Base-by-base conservation (phyloP, 1,284 basidiomycete species). In the Ganoderma lingzhi region DNA sequence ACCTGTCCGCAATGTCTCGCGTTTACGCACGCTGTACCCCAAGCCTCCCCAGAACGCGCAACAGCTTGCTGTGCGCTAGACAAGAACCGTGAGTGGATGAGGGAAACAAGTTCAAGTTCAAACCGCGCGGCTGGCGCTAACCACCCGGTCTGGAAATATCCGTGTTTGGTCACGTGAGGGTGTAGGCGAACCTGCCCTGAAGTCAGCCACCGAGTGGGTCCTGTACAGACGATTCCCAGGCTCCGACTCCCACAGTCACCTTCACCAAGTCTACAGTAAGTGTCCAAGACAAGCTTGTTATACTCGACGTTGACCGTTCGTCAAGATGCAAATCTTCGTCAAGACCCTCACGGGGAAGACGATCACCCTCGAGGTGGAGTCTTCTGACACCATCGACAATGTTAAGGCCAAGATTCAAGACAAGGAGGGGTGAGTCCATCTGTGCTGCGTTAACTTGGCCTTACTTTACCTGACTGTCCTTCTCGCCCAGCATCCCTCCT, bases 361-460 rank as follows among this genome's bases (percentile, higher is more conserved):
- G 73, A 97, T 98, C 90, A 97, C 96, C 86, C 94, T 97, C 78
- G 96, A 98, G 90, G 96, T 98, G 78, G 96, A 97, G 88, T 96
- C 95, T 78, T 95, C 93, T 67, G 95, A 97, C 86, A 96, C 95
- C 77, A 96, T 96, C 83, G 95, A 96, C 88, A 96, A 96, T 80
- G 93, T 95, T 83, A 95, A 95, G 86, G 89, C 92, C 81, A 95
- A 95, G 86, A 95, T 95, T 80, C 93, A 95, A 84, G 93, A 96
- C 84, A 96, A 96, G 88, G 94, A 96, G 82, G 94, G 94, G 92
- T 93, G 75, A 72, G 88, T 73, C 14, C 30, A 41, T 55, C 35
- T 62, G 3, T 37, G 48, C 37, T 32, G 28, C 64, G 37, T 23
- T 19, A 14, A 3, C 53, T 23, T 42, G 58, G 23, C 51, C 19